A percentile compares a stretch with the other conserved stretches of the same genome.
phyloP scores from a whole-genome alignment of 768 basidiomycete genomes.

The Phaeotremella skinneri region DNA sequence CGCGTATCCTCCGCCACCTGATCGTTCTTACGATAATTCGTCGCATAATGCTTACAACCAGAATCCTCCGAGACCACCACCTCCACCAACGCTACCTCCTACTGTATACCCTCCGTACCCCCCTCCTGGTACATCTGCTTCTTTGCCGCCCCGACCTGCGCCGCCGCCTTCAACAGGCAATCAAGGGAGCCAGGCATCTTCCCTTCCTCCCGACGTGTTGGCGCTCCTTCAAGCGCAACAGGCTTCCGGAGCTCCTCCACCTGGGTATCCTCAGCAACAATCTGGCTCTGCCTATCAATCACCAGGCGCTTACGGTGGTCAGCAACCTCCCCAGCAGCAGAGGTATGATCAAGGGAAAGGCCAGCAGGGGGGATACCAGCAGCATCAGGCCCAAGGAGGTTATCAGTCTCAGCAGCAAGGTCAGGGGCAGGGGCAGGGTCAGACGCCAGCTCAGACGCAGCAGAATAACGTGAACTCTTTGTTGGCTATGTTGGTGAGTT shows the following conservation, averaged over 20 bases:
- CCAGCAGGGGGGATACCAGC: neutral
- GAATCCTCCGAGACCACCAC: constrained; percentile 1
- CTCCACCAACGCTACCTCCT: neutral
- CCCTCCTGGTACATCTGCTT: constrained; percentile 46
- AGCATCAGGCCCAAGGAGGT: neutral
- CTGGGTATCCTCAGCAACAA: neutral
- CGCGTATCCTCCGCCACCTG: neutral
- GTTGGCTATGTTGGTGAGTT: constrained; percentile 34
- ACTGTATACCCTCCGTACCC: constrained; percentile 29
- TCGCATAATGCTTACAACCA: neutral
- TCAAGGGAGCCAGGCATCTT: constrained; percentile 19
- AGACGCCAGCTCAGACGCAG: neutral
- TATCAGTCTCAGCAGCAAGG: neutral
- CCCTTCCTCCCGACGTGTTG: constrained; percentile 66
- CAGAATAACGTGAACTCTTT: constrained; percentile 23
- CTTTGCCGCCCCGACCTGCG: constrained; percentile 50
- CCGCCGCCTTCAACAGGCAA: constrained; percentile 11
- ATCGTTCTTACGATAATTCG: neutral
- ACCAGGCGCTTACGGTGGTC: no score
- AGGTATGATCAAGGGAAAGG: neutral
- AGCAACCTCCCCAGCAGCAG: neutral
- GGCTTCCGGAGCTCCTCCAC: no score
- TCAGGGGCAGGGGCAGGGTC: constrained; percentile 1
- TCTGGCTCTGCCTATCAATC: no score
- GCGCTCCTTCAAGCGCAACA: constrained; percentile 59